phyloP scores from a whole-genome alignment of 164 flowering plant genomes.

The Dillenia suffruticosa region DNA sequence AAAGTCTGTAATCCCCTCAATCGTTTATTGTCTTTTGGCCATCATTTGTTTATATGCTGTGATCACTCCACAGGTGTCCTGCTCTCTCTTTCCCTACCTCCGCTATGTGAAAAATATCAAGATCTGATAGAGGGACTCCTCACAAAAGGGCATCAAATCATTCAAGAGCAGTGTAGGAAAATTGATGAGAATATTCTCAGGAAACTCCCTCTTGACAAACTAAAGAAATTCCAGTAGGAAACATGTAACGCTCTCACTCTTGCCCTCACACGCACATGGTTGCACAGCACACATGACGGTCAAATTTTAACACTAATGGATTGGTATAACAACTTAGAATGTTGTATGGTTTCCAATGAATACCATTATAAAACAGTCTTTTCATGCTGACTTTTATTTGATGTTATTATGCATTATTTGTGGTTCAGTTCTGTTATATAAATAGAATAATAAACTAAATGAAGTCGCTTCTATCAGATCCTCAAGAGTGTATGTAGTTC shows the following conservation, averaged over 20 bases:
- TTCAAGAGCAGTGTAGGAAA: conserved; percentile 43
- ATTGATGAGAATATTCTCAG: conserved; percentile 49
- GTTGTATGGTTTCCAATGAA: too few species aligned
- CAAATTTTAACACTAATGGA: too few species aligned
- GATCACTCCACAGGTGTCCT: conserved; percentile 48
- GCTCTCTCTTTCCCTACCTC: conserved; percentile 63
- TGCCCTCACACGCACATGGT: background rate
- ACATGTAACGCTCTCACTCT: conserved; percentile 19
- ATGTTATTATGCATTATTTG: too few species aligned
- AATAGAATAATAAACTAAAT: too few species aligned
- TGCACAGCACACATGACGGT: too few species aligned
- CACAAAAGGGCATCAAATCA: conserved; percentile 17
- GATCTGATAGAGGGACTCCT: conserved; percentile 64
- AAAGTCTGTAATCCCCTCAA: too few species aligned
- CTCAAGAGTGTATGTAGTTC: too few species aligned
- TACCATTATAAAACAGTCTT: too few species aligned
- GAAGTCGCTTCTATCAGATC: too few species aligned
- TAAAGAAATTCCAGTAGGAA: conserved; percentile 51
- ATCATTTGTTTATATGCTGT: background rate
- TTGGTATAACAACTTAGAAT: too few species aligned
- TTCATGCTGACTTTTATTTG: too few species aligned
- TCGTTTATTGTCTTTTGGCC: background rate
- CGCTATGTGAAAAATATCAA: conserved; percentile 68
- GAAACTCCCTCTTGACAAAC: conserved; percentile 37
- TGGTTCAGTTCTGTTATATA: too few species aligned